Evolutionary conservation across 169 alveolate species (phyloP).

Genomic region (Eimeria necatrix): DNA sequence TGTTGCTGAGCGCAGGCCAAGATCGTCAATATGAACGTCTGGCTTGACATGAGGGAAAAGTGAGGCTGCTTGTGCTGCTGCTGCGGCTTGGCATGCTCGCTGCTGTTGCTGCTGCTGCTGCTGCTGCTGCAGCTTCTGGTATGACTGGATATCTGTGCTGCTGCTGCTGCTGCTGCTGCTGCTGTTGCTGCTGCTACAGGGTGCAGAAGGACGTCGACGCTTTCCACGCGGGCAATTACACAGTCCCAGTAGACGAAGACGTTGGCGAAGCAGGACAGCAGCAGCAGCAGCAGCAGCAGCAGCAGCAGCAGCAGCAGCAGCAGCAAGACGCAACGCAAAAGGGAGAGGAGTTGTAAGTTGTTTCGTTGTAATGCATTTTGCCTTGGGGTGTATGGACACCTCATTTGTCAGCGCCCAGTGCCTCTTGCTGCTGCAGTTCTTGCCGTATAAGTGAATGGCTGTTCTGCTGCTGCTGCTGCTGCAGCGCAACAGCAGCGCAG

Average conservation of each 20-base stretch:
- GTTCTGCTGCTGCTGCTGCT: constrained; percentile 11
- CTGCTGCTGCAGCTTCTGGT: constrained; percentile 3
- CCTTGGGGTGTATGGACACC: not conserved
- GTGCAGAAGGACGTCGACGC: constrained; percentile 51
- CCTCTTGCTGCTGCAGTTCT: not conserved
- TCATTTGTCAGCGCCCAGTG: not conserved
- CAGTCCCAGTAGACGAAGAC: constrained; percentile 20
- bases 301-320: not conserved
- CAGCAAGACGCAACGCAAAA: not conserved
- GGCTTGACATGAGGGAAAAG: constrained; percentile 97
- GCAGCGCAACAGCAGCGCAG: constrained; percentile 36
- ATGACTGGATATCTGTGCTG: not conserved
- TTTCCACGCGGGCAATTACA: constrained; percentile 58
- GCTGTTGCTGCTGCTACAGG: constrained; percentile 57
- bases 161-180: constrained; percentile 33
- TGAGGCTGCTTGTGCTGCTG: constrained; percentile 86
- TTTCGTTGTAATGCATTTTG: not conserved
- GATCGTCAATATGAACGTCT: constrained; percentile 92
- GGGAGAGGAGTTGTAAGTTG: constrained; percentile 8
- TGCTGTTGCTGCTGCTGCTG: constrained; percentile 24
- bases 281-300: constrained; percentile 46
- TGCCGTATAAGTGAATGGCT: not conserved
- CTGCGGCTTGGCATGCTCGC: not conserved
- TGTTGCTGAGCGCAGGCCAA: constrained; percentile 80
- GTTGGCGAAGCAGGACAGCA: not conserved